A percentile compares a stretch with the other conserved stretches of the same genome.
Evolutionary conservation across 345 rosid species (phyloP).

Genomic region (Dipteronia dyeriana): DNA sequence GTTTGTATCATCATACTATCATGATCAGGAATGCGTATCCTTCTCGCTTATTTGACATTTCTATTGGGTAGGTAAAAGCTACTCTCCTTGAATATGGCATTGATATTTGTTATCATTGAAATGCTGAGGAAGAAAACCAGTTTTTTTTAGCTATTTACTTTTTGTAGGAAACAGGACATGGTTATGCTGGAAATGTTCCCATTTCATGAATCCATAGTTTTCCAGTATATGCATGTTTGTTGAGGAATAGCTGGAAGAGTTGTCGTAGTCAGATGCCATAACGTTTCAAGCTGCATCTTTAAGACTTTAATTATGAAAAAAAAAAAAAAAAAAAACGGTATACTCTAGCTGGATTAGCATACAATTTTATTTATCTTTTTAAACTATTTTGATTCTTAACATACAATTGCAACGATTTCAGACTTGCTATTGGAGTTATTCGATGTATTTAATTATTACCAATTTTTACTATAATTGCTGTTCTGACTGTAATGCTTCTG

Average conservation of each 20-base stretch:
- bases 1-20: background rate
- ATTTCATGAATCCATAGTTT: background rate
- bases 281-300: conserved; percentile 13
- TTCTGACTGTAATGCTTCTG: conserved; percentile 19
- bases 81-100: background rate
- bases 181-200: conserved; percentile 4
- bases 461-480: conserved; percentile 7
- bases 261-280: conserved; percentile 3
- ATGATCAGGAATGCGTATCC: background rate
- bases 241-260: background rate
- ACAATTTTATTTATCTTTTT: background rate
- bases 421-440: conserved; percentile 6
- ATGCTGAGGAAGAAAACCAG: background rate
- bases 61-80: conserved; percentile 20
- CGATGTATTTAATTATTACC: background rate
- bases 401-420: conserved; percentile 6
- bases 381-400: background rate
- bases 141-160: too few species aligned
- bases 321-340: too few species aligned
- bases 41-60: background rate
- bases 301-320: conserved; percentile 2
- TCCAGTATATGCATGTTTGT: background rate
- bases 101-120: background rate
- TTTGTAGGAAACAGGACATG: conserved; percentile 12
- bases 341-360: conserved; percentile 16